Conservation (phyloP, 2,329 filamentous ascomycete genomes). For the Elsinoe necatrix region DNA sequence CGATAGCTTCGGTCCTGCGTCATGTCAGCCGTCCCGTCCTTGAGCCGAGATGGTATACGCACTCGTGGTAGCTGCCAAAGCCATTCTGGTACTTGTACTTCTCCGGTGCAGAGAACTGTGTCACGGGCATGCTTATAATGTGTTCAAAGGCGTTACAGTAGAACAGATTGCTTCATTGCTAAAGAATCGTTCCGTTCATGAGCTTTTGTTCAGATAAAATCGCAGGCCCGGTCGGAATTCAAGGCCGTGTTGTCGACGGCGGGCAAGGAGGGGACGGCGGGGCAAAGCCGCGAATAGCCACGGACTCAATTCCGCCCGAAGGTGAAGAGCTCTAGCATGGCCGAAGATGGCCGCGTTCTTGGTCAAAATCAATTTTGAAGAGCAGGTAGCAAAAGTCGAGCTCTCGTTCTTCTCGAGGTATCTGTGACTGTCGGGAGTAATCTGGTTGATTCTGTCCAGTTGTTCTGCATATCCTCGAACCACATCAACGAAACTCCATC, state of each 20-base stretch:
- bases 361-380: background rate
- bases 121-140: conserved; percentile 49
- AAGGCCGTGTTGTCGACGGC: background rate
- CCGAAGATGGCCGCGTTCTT: background rate
- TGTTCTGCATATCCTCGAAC: background rate
- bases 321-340: background rate
- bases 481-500: background rate
- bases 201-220: background rate
- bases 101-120: conserved; percentile 53
- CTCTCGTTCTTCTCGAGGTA: background rate
- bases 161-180: background rate
- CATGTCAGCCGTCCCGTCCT: conserved; percentile 11
- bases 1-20: conserved; percentile 63
- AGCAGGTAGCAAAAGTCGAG: background rate
- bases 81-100: conserved; percentile 72
- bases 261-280: background rate
- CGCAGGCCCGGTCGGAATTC: background rate
- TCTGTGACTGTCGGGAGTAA: background rate
- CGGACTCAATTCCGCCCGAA: background rate
- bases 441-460: background rate
- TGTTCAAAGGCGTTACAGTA: background rate
- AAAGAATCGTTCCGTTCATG: background rate
- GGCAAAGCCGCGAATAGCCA: background rate
- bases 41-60: conserved; percentile 24
- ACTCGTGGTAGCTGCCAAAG: conserved; percentile 72